Evolutionary conservation across 306 rosid species (phyloP).

Genomic region (Lathyrus oleraceus): DNA sequence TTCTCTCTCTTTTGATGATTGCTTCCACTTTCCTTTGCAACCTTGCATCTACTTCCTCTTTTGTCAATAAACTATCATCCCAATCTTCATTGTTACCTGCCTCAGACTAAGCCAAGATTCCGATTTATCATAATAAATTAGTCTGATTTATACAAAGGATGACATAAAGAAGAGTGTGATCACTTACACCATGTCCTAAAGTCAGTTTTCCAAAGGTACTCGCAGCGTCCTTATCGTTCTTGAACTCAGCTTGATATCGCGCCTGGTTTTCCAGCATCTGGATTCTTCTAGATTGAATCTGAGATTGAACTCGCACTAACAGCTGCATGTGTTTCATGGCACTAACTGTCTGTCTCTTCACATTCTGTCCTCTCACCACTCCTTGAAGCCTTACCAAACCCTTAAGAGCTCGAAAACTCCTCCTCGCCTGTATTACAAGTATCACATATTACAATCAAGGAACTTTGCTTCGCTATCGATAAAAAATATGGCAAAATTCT

Average conservation of each 20-base stretch:
- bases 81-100: constrained; percentile 74
- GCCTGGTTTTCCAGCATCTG: constrained; percentile 92
- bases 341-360: constrained; percentile 89
- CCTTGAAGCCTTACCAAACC: constrained; percentile 98
- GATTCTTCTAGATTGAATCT: constrained; percentile 88
- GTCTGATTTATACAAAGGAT: constrained; percentile 8
- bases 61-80: constrained; percentile 90
- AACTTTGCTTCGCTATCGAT: constrained; percentile 7
- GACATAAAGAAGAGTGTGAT: background rate
- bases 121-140: constrained; percentile 29
- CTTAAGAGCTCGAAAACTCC: constrained; percentile 90
- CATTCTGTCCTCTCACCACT: constrained; percentile 94
- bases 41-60: constrained; percentile 85
- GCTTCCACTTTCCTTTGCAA: constrained; percentile 91
- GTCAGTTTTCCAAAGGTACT: constrained; percentile 65
- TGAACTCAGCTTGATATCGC: constrained; percentile 66
- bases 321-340: constrained; percentile 99
- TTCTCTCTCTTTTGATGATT: constrained; percentile 84
- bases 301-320: constrained; percentile 89
- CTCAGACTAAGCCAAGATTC: constrained; percentile 63
- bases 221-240: constrained; percentile 55
- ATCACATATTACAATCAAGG: constrained; percentile 22
- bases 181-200: constrained; percentile 46
- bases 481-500: constrained; percentile 12
- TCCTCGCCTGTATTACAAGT: constrained; percentile 69